Evolutionary conservation across 495 filamentous ascomycete species (phyloP).

Genomic region (Bacidia gigantensis): DNA sequence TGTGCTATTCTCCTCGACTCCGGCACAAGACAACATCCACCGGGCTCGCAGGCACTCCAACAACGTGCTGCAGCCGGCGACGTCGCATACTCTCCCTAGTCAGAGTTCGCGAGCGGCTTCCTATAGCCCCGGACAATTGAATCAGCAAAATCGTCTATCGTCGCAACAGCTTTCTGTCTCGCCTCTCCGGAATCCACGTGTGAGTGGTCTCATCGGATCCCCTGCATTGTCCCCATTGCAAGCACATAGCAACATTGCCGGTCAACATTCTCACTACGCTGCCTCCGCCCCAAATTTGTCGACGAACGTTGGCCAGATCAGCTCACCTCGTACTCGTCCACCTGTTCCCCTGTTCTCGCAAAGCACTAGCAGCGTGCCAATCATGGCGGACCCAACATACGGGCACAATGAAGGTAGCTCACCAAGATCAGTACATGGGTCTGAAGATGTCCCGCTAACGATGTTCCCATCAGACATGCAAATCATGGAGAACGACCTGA

Average conservation of each 20-base stretch:
- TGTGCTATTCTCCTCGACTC: conserved; percentile 15
- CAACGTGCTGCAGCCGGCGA: conserved; percentile 16
- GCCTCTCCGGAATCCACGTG: conserved; percentile 19
- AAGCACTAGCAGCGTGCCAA: conserved; percentile 13
- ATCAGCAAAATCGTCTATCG: conserved; percentile 13
- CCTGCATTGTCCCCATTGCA: conserved; percentile 15
- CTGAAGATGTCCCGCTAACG: conserved; percentile 1
- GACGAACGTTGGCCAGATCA: conserved; percentile 7
- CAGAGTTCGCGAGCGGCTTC: conserved; percentile 10
- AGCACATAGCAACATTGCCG: conserved; percentile 13
- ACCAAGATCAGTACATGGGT: not conserved
- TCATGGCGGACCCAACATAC: conserved; percentile 1
- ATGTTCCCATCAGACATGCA: conserved; percentile 1
- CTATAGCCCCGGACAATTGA: conserved; percentile 7
- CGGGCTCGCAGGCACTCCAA: conserved; percentile 5
- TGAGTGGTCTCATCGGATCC: conserved; percentile 17
- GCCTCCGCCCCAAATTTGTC: conserved; percentile 17
- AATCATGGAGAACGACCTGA: conserved; percentile 7
- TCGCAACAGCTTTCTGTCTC: conserved; percentile 18
- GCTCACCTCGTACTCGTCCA: conserved; percentile 11
- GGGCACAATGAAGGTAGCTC: conserved; percentile 12
- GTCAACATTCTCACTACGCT: conserved; percentile 15
- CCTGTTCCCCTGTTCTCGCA: conserved; percentile 18
- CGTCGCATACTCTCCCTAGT: conserved; percentile 18
- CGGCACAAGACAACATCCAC: conserved; percentile 3